These are phyloP conservation scores for Aspergillus thermomutatus DNA, from an alignment of 2,329 filamentous ascomycete genomes.

Conservation along the genomic window DNA sequence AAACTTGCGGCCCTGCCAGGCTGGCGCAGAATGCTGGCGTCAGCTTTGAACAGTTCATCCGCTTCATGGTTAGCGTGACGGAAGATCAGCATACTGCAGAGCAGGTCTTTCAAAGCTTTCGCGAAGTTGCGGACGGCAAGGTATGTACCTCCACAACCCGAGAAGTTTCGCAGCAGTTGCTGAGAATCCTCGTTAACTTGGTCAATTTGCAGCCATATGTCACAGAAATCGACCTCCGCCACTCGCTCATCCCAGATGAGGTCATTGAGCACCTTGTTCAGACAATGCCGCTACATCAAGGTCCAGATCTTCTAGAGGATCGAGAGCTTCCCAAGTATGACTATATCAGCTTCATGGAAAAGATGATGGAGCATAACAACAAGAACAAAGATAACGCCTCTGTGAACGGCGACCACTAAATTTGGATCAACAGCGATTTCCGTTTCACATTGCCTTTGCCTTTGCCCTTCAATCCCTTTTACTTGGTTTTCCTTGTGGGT, in stretches of 20 bases:
- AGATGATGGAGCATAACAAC: constrained; percentile 57
- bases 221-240: constrained; percentile 92
- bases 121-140: constrained; percentile 96
- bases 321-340: constrained; percentile 84
- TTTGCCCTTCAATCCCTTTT: constrained; percentile 12
- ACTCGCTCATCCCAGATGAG: constrained; percentile 93
- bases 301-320: constrained; percentile 82
- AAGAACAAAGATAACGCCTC: constrained; percentile 22
- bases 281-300: constrained; percentile 79
- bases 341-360: constrained; percentile 97
- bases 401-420: constrained; percentile 19
- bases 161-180: not conserved
- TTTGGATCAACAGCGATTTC: constrained; percentile 10
- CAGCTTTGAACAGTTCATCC: constrained; percentile 97
- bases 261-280: constrained; percentile 89
- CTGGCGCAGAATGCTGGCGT: constrained; percentile 67
- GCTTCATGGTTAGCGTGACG: constrained; percentile 98
- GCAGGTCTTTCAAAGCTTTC: constrained; percentile 97
- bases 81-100: constrained; percentile 99
- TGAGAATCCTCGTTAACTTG: constrained; percentile 5
- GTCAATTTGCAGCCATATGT: constrained; percentile 68
- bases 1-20: constrained; percentile 63
- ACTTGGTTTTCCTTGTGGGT: constrained; percentile 12
- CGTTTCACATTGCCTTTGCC: constrained; percentile 16
- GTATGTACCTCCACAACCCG: constrained; percentile 35